These are phyloP conservation scores for Cenococcum geophilum DNA, from an alignment of 495 filamentous ascomycete genomes.

Conservation along the genomic window DNA sequence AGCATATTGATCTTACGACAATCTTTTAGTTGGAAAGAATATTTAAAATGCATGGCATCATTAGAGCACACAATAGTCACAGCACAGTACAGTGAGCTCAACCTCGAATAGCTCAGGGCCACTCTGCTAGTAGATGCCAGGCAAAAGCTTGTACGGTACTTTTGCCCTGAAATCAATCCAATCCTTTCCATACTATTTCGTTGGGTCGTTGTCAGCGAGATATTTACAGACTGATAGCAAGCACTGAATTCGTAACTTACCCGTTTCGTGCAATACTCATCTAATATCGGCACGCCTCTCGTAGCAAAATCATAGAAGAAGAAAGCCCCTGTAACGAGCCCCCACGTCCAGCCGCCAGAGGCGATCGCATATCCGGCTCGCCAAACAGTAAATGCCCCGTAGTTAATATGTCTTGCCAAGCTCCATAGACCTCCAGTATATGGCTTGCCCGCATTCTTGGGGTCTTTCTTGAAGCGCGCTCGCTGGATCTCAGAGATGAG, in stretches of 20 bases:
- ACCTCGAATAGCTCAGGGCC: too few relatives aligned
- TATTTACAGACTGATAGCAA: background rate
- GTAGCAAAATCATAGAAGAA: constrained; percentile 45
- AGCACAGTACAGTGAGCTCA: too few relatives aligned
- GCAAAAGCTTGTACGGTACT: background rate
- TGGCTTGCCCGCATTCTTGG: constrained; percentile 50
- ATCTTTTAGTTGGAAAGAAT: too few relatives aligned
- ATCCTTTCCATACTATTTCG: background rate
- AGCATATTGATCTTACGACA: too few relatives aligned
- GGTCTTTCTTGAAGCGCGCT: constrained; percentile 47
- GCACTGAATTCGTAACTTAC: background rate
- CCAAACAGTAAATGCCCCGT: constrained; percentile 53
- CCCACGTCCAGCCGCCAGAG: constrained; percentile 45
- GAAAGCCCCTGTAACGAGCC: constrained; percentile 35
- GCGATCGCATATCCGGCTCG: constrained; percentile 48
- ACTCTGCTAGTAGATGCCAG: constrained; percentile 3
- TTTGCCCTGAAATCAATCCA: background rate
- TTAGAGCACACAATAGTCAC: too few relatives aligned
- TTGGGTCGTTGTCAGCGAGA: background rate
- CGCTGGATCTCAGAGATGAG: constrained; percentile 49
- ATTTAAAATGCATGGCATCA: too few relatives aligned
- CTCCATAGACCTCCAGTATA: constrained; percentile 49
- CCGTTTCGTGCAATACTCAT: constrained; percentile 46
- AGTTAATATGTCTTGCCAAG: constrained; percentile 55
- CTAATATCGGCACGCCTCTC: constrained; percentile 45